These are phyloP conservation scores for Candida ascalaphidarum DNA, from an alignment of 805 yeast species.

Conservation along the genomic window DNA sequence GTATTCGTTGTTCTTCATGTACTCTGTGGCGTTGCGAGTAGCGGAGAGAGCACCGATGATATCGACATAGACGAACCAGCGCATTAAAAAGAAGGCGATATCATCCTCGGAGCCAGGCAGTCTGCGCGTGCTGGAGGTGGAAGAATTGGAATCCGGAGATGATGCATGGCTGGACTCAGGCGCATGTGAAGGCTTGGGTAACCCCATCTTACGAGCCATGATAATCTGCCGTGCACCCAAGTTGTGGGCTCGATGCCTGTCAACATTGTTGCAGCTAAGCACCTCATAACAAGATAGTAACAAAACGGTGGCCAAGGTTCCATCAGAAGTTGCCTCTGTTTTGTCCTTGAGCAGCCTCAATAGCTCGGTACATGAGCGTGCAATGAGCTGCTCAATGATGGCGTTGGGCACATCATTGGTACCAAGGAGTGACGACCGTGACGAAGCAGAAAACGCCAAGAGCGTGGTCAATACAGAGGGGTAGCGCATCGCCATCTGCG, in stretches of 20 bases:
- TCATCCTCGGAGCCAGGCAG: conserved; percentile 27
- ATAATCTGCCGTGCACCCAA: conserved; percentile 63
- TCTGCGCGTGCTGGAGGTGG: no score
- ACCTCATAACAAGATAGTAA: conserved; percentile 50
- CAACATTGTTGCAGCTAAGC: conserved; percentile 34
- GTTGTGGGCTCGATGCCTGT: conserved; percentile 56
- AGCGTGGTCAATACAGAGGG: conserved; percentile 50
- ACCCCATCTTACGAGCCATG: conserved; percentile 42
- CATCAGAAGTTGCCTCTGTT: conserved; percentile 50
- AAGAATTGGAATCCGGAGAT: no score
- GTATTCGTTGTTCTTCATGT: conserved; percentile 12
- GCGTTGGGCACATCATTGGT: conserved; percentile 21
- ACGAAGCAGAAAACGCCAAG: conserved; percentile 34
- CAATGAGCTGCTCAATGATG: conserved; percentile 43
- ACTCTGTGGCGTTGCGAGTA: conserved; percentile 28
- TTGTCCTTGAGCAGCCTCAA: conserved; percentile 41
- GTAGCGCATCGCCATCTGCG: conserved; percentile 56
- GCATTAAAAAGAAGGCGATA: conserved; percentile 44
- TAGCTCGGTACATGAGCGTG: conserved; percentile 51
- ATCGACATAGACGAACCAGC: conserved; percentile 68
- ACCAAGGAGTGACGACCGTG: conserved; percentile 17
- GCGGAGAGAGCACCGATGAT: conserved; percentile 57
- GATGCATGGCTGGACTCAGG: neutral
- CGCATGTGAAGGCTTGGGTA: neutral
- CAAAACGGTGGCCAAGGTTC: conserved; percentile 55